A percentile compares a stretch with the other conserved stretches of the same genome.
These are phyloP conservation scores for Quercus bicolor DNA, from an alignment of 306 rosid species.

Conservation along the genomic window DNA sequence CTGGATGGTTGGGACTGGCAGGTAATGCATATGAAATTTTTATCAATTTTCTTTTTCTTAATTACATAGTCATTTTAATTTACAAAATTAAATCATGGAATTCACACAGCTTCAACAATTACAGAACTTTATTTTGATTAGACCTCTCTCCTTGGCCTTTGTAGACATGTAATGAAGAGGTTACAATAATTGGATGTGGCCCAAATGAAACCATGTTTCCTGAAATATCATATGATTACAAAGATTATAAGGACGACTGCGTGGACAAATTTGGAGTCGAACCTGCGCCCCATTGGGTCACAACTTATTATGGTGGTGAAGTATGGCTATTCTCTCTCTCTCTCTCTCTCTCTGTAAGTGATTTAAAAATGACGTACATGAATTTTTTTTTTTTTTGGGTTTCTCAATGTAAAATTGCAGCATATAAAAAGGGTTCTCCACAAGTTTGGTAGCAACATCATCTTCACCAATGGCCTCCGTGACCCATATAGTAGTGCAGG, in stretches of 20 bases:
- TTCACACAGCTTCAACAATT: neutral
- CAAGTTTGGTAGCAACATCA: slow-evolving; percentile 25
- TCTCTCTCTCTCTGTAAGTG: neutral
- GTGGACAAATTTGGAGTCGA: slow-evolving; percentile 32
- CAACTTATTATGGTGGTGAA: neutral
- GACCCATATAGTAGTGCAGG: slow-evolving; percentile 64
- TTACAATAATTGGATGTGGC: neutral
- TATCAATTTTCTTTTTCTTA: neutral
- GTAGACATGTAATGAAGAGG: neutral
- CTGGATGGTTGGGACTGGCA: slow-evolving; percentile 21
- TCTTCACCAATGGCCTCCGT: slow-evolving; percentile 50
- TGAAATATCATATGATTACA: neutral
- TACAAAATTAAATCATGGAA: neutral
- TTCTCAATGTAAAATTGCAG: slow-evolving; percentile 26
- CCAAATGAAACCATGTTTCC: neutral
- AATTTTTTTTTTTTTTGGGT: neutral
- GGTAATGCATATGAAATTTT: neutral
- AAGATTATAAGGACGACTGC: slow-evolving; percentile 22
- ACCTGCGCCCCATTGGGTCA: slow-evolving; percentile 40
- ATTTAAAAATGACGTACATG: neutral
- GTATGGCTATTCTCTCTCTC: slow-evolving; percentile 2
- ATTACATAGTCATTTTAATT: neutral
- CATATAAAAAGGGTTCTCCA: slow-evolving; percentile 42
- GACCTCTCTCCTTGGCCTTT: neutral
- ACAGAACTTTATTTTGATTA: no score